Evolutionary conservation across 208 protist genomes (phyloP), one percentile per base, ranked within the genome.

Genomic region (Leishmania lainsoni): DNA sequence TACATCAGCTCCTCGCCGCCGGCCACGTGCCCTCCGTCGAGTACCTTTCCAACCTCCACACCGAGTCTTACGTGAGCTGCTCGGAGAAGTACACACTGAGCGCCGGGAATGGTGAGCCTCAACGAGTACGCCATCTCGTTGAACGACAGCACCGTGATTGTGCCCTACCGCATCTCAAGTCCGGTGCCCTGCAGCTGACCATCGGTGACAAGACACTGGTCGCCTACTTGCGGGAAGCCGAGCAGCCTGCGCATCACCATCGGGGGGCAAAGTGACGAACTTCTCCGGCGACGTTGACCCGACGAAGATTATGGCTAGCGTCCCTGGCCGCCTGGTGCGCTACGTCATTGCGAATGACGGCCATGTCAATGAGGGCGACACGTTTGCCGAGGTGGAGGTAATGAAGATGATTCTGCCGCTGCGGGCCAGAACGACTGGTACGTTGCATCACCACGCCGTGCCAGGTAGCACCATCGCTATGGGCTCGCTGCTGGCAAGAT

Each of bases 321-420:
- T 98, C 32, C 97, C 98, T 3, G 98, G 98, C 76, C 99, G 99
- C 77, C 89, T 99, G 4, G 96, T 99, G 26, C 93, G 98, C 51
- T 99, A 98, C 87, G 84, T 99, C 32, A 94, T 99, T 51, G 85
- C 87, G 35, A 95, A 99, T 71, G 97, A 96, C 72, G 91, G 87
- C 14, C 94, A 98, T 71, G 92, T 99, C 39, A 89, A 87, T 68
- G 93, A 94, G 71, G 92, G 90, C 66, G 83, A 89, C 68, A 90
- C 98, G 29, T 98, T 97, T 80, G 98, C 98, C 20, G 98, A 99
- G 86, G 91, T 99, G 59, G 98, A 99, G 84, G 98, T 99, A n/a
- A 99, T 99, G 99, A 99, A 99, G 90, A 99, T 99, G 99, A 96
- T 99, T 83, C 91, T 99, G 83, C 94, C 98, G 32, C 76, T 99